A percentile compares a stretch with the other conserved stretches of the same genome.
phyloP scores from a whole-genome alignment of 352 stramenopile genomes.

The Pythium folliculosum region DNA sequence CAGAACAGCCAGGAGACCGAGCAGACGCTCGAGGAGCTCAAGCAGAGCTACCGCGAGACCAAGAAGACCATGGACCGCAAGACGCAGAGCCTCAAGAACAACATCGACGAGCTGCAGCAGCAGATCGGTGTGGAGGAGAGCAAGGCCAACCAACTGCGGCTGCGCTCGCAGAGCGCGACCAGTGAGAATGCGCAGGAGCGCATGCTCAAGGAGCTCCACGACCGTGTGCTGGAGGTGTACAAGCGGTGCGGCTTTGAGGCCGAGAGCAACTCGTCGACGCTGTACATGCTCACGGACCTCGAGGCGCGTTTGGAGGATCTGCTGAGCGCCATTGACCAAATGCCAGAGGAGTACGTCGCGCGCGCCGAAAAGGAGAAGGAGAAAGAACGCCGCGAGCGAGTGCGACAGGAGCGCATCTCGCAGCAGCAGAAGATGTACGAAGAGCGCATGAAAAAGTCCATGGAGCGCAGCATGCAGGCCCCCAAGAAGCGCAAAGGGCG shows the following conservation, averaged over 20 bases:
- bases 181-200: constrained; percentile 89
- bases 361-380: constrained; percentile 95
- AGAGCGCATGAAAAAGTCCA: constrained; percentile 93
- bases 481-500: constrained; percentile 92
- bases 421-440: constrained; percentile 94
- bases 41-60: constrained; percentile 91
- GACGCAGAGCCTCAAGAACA: constrained; percentile 79
- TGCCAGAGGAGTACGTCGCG: constrained; percentile 93
- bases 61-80: constrained; percentile 90
- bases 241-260: constrained; percentile 92
- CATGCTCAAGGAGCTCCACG: constrained; percentile 89
- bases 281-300: constrained; percentile 94
- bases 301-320: constrained; percentile 92
- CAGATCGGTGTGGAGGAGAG: constrained; percentile 87
- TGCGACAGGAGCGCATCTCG: constrained; percentile 90
- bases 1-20: constrained; percentile 96
- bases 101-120: constrained; percentile 89
- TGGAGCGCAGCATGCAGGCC: constrained; percentile 92
- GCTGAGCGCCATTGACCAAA: constrained; percentile 89
- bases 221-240: constrained; percentile 90
- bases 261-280: constrained; percentile 88
- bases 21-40: constrained; percentile 94
- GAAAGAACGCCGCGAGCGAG: constrained; percentile 91
- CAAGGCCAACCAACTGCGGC: constrained; percentile 76
- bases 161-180: constrained; percentile 64